phyloP scores from a whole-genome alignment of 1,284 basidiomycete genomes.

The Hymenochaete sp. region DNA sequence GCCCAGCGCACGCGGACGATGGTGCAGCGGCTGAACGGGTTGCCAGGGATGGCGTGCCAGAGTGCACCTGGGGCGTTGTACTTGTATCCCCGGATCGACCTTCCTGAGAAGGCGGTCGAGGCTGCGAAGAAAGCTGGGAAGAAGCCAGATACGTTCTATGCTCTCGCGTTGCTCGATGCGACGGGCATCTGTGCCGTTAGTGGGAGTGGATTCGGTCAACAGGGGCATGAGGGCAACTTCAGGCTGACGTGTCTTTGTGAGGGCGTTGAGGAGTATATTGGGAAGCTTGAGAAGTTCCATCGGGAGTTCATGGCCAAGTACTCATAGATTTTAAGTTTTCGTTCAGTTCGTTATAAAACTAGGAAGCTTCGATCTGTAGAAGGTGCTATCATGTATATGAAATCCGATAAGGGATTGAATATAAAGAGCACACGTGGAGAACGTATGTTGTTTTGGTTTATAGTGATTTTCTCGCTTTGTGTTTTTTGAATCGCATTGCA shows the following conservation, averaged over 20 bases:
- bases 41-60: constrained; percentile 81
- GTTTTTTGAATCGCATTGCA: constrained; percentile 3
- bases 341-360: too few species aligned
- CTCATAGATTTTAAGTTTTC: too few species aligned
- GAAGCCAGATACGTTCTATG: constrained; percentile 83
- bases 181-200: constrained; percentile 93
- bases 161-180: constrained; percentile 72
- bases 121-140: constrained; percentile 68
- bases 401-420: too few species aligned
- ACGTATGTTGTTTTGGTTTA: not conserved
- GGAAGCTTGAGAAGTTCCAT: constrained; percentile 82
- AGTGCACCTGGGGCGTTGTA: constrained; percentile 87
- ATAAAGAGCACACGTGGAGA: not conserved
- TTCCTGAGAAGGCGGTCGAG: constrained; percentile 63
- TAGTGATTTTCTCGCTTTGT: not conserved
- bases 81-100: constrained; percentile 70
- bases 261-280: constrained; percentile 84
- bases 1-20: constrained; percentile 65
- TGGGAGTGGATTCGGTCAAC: constrained; percentile 89
- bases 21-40: constrained; percentile 64
- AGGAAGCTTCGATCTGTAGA: too few species aligned
- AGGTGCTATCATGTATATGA: too few species aligned
- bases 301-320: constrained; percentile 68
- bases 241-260: constrained; percentile 83
- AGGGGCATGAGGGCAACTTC: constrained; percentile 80